These are phyloP conservation scores for Suillus placidus DNA, from an alignment of 768 basidiomycete genomes.

Conservation along the genomic window DNA sequence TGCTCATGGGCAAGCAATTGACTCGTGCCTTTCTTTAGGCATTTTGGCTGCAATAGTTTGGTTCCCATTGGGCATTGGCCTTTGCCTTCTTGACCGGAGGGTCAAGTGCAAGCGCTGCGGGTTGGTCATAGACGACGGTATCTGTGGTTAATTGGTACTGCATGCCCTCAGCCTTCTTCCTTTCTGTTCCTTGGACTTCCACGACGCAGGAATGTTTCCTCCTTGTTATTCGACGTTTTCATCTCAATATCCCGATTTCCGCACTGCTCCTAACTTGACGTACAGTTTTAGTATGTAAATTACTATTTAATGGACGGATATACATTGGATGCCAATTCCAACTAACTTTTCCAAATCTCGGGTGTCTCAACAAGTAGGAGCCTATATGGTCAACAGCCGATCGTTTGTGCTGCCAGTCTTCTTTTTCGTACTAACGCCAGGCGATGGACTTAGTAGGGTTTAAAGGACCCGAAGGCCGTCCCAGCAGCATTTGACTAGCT, in stretches of 20 bases:
- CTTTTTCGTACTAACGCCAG: too few species aligned
- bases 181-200: neutral
- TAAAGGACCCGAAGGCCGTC: too few species aligned
- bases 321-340: neutral
- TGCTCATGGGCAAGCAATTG: neutral
- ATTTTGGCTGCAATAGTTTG: conserved; percentile 81
- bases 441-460: too few species aligned
- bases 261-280: neutral
- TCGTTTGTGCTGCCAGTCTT: neutral
- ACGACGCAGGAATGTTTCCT: neutral
- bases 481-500: too few species aligned
- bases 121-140: conserved; percentile 39
- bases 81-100: conserved; percentile 74
- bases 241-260: neutral
- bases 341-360: neutral
- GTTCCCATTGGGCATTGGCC: conserved; percentile 83
- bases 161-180: neutral
- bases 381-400: neutral
- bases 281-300: neutral
- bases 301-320: neutral
- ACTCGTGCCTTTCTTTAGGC: conserved; percentile 43
- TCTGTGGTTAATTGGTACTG: conserved; percentile 27
- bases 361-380: neutral
- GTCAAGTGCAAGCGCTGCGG: conserved; percentile 65
- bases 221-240: neutral